phyloP scores from a whole-genome alignment of 495 filamentous ascomycete genomes.

The Talaromyces thailandensis region DNA sequence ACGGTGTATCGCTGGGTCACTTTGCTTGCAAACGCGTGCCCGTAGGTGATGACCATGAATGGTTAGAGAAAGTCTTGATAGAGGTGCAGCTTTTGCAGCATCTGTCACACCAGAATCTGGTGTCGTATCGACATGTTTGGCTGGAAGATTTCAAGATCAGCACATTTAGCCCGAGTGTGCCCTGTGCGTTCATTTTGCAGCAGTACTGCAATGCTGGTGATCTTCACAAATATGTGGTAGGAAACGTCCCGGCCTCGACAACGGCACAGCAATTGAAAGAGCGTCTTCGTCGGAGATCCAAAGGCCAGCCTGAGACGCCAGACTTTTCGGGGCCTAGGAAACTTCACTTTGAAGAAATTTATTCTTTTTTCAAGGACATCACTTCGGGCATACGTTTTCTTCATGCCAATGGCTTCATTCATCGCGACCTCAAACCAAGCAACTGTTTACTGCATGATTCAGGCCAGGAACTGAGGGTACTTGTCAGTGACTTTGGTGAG shows the following conservation, averaged over 20 bases:
- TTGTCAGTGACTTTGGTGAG: conserved; percentile 97
- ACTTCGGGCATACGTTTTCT: conserved; percentile 85
- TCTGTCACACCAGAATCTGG: conserved; percentile 89
- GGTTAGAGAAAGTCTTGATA: conserved; percentile 87
- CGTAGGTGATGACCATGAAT: conserved; percentile 89
- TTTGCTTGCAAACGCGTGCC: conserved; percentile 97
- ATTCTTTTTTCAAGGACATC: conserved; percentile 94
- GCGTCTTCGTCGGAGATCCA: conserved; percentile 69
- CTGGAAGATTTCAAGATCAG: conserved; percentile 80
- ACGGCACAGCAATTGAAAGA: conserved; percentile 82
- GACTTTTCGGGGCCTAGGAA: conserved; percentile 47
- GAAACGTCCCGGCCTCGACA: conserved; percentile 46
- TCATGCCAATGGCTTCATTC: conserved; percentile 89
- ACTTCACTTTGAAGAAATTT: conserved; percentile 83
- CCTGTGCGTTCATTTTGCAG: conserved; percentile 93
- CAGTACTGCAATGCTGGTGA: conserved; percentile 97
- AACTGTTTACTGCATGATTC: conserved; percentile 87
- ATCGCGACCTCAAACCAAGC: conserved; percentile 90
- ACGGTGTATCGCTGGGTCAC: conserved; percentile 75
- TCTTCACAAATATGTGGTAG: conserved; percentile 72
- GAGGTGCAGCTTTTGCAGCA: conserved; percentile 90
- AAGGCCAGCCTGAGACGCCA: conserved; percentile 45
- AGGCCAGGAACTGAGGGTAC: conserved; percentile 57
- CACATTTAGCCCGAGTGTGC: conserved; percentile 81
- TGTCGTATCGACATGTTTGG: conserved; percentile 96